Evolutionary conservation across 805 yeast genomes (phyloP), one percentile per base, ranked within the genome.

Genomic region (Candida broadrunensis): DNA sequence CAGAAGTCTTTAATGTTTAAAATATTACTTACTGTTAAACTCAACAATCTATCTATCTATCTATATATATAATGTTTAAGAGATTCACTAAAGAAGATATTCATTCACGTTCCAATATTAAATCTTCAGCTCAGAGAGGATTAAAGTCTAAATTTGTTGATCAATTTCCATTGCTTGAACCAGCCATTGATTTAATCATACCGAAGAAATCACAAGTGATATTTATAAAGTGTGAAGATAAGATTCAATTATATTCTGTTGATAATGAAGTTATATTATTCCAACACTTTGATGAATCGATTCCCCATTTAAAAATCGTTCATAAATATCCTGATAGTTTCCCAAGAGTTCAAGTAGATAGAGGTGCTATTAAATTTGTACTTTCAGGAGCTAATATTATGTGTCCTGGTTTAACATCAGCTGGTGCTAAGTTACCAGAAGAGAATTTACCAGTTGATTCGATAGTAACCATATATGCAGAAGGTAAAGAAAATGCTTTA

Each of bases 331-430:
- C 97, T 4, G 73, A 76, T 8, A 78, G 83, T 27, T 90, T 90
- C 67, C 97, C 97, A 17, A 67, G 77, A 26, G 95, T 90, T 33
- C 86, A 82, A 57, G 97, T 91, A 11, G 98, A 90, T 56, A 77
- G 97, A 59, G 98, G 98, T 43, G 98, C 98, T 38, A 90, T 90
- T 60, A 90, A 90, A 63, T 90, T 90, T 56, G 93, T 90, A 19
- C 68, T 90, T n/a, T 84, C 95, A 3, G 98, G 97, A 42, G 97
- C 97, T 21, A 90, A 90, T 56, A 86, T 90, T 55, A 90, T 90
- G 98, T 90, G 97, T 64, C 96, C 96, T 3, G 97, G 97, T 15
- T 73, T 88, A 48, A 88, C 96, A 0, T 81, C 93, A 15, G 74
- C 83, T 2, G 96, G 97, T 32, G 97, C 95, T 16, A 64, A 67